Evolutionary conservation across 768 basidiomycete genomes (phyloP).

Genomic region (Russula sp.): DNA sequence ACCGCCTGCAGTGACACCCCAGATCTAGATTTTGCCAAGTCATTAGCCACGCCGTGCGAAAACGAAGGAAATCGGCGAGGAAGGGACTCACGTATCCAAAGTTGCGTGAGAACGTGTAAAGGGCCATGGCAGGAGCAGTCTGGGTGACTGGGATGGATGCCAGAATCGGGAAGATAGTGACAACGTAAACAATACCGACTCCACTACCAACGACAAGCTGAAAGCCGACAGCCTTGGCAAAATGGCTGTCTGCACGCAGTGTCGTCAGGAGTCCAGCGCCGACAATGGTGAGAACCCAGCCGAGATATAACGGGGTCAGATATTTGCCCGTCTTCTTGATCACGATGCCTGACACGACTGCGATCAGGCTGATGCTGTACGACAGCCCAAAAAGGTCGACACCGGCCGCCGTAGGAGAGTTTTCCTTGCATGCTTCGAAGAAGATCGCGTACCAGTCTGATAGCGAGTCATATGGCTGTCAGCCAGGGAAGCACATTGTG

Average conservation of each 20-base stretch:
- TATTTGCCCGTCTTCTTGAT: constrained; percentile 41
- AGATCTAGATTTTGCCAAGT: constrained; percentile 31
- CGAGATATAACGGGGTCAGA: constrained; percentile 38
- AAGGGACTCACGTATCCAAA: constrained; percentile 26
- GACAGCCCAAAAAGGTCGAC: constrained; percentile 40
- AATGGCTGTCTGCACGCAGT: constrained; percentile 31
- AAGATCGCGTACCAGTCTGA: constrained; percentile 43
- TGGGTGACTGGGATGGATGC: constrained; percentile 37
- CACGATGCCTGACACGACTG: constrained; percentile 41
- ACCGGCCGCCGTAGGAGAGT: constrained; percentile 40
- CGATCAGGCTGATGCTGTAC: constrained; percentile 41
- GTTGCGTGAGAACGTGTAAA: constrained; percentile 34
- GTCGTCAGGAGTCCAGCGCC: constrained; percentile 41
- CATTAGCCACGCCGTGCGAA: not conserved
- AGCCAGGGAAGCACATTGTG: not conserved
- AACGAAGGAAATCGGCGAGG: not conserved
- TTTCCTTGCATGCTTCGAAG: constrained; percentile 42
- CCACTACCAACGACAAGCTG: constrained; percentile 36
- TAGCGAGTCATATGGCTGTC: not conserved
- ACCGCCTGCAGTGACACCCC: constrained; percentile 32
- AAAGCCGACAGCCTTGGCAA: constrained; percentile 28
- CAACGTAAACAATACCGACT: constrained; percentile 37
- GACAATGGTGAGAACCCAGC: constrained; percentile 39
- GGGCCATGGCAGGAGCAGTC: constrained; percentile 39
- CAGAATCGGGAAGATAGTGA: constrained; percentile 39